phyloP scores from a whole-genome alignment of 352 stramenopile species.

The Phytophthora boehmeriae region DNA sequence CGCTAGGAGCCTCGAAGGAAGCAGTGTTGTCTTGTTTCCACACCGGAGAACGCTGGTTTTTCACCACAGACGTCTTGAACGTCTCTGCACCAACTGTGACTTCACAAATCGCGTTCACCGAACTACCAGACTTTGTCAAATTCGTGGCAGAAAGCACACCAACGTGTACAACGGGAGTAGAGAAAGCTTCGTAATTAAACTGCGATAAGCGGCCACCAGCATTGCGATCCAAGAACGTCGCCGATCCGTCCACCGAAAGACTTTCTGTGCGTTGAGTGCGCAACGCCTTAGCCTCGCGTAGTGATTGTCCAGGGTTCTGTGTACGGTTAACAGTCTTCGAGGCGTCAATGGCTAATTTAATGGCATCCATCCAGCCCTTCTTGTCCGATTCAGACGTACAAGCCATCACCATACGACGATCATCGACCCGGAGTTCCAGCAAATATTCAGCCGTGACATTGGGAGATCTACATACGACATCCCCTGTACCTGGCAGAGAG shows the following conservation, averaged over 20 bases:
- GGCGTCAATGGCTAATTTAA: constrained; percentile 86
- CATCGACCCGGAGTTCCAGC: constrained; percentile 76
- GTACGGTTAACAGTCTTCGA: constrained; percentile 83
- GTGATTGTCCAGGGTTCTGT: constrained; percentile 54
- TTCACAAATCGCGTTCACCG: constrained; percentile 84
- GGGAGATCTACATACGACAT: constrained; percentile 77
- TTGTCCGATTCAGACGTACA: constrained; percentile 87
- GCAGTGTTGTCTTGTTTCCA: constrained; percentile 88
- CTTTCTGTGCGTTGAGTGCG: constrained; percentile 71
- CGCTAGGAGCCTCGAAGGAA: constrained; percentile 76
- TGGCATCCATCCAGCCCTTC: constrained; percentile 86
- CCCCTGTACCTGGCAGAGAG: constrained; percentile 58
- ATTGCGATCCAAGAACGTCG: constrained; percentile 69
- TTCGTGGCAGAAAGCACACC: constrained; percentile 84
- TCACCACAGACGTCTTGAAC: constrained; percentile 86
- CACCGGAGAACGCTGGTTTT: constrained; percentile 82
- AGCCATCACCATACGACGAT: constrained; percentile 83
- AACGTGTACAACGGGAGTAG: constrained; percentile 80
- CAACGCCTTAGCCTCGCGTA: constrained; percentile 57
- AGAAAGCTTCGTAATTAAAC: constrained; percentile 88
- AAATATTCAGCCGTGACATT: constrained; percentile 75
- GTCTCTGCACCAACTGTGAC: constrained; percentile 81
- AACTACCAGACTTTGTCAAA: constrained; percentile 71
- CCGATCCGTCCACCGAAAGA: constrained; percentile 58
- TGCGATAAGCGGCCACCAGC: constrained; percentile 76